phyloP scores from a whole-genome alignment of 2,329 filamentous ascomycete genomes.

The Scopulariopsis brevicaulis region DNA sequence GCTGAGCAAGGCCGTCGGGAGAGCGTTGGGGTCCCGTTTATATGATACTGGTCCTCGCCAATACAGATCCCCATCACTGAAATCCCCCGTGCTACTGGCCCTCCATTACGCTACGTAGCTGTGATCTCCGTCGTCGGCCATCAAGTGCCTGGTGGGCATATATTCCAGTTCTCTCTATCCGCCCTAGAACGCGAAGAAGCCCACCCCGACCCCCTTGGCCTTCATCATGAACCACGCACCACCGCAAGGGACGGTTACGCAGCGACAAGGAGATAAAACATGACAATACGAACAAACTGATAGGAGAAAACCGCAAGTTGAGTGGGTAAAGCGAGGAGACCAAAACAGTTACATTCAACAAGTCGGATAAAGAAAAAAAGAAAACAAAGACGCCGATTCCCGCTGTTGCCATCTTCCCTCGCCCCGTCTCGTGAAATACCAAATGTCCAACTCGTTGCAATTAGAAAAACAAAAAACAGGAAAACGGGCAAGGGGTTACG shows the following conservation, averaged over 20 bases:
- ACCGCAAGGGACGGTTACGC: background rate
- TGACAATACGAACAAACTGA: background rate
- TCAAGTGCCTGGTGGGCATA: background rate
- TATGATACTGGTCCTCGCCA: background rate
- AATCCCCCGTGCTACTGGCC: background rate
- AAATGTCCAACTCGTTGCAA: background rate
- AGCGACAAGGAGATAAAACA: background rate
- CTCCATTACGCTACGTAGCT: background rate
- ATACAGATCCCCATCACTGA: background rate
- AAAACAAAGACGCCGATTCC: slow-evolving; percentile 4
- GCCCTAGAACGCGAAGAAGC: background rate
- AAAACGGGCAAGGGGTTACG: background rate
- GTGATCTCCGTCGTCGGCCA: background rate
- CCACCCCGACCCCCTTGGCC: background rate
- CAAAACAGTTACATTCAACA: background rate
- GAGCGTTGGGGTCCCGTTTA: background rate
- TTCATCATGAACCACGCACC: background rate
- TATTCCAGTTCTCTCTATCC: background rate
- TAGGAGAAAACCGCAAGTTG: background rate
- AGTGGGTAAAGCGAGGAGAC: background rate
- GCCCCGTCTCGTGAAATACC: background rate
- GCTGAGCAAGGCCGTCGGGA: background rate
- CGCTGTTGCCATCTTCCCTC: background rate
- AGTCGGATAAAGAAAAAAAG: background rate
- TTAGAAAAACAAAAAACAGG: background rate